These are phyloP conservation scores for Tetrahymena malaccensis DNA, from an alignment of 73 alveolate species.

Conservation along the genomic window DNA sequence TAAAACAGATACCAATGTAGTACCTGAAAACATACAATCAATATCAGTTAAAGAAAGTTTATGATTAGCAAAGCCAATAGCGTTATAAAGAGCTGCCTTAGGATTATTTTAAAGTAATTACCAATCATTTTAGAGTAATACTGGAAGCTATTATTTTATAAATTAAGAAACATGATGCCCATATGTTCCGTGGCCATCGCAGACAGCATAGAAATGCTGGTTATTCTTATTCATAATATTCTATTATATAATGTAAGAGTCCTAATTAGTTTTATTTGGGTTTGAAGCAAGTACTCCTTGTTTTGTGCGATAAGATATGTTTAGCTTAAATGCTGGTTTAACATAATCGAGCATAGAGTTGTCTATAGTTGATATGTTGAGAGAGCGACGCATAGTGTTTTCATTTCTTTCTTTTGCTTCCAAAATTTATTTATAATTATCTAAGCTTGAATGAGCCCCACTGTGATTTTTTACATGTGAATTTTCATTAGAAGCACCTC, in stretches of 20 bases:
- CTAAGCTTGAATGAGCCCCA: not conserved
- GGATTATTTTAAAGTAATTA: not conserved
- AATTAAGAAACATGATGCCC: conserved; percentile 46
- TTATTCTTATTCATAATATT: not conserved
- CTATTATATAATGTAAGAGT: not conserved
- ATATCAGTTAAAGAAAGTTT: not conserved
- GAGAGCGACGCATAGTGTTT: not conserved
- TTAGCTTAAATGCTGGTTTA: not conserved
- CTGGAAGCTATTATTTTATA: conserved; percentile 33
- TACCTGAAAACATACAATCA: not conserved
- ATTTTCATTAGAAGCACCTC: not conserved
- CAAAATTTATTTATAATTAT: not conserved
- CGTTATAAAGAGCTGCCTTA: not conserved
- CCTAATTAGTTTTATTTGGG: conserved; percentile 1
- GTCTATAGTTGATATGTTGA: not conserved
- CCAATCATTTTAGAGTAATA: not conserved
- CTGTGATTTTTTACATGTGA: not conserved
- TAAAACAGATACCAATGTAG: not conserved
- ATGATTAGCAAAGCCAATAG: not conserved
- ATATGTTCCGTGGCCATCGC: conserved; percentile 56
- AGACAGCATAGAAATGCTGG: conserved; percentile 48
- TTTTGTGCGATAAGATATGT: not conserved
- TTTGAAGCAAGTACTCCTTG: not conserved
- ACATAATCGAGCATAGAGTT: not conserved
- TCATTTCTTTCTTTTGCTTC: not conserved